These are phyloP conservation scores for Vigna unguiculata DNA, from an alignment of 306 rosid species.

Conservation along the genomic window DNA sequence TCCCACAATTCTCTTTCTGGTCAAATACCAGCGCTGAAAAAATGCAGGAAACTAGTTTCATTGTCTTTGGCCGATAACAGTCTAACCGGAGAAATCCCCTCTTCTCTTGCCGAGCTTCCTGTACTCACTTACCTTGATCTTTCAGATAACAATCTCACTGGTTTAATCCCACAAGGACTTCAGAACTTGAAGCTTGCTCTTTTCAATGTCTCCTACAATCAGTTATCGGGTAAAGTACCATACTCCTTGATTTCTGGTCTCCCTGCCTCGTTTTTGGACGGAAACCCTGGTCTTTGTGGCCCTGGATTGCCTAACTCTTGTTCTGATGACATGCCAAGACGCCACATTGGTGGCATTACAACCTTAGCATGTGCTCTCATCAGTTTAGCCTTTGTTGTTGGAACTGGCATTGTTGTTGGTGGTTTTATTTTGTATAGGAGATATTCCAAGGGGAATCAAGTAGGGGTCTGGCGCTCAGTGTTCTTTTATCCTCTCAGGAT, in stretches of 20 bases:
- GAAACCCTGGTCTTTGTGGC: conserved; percentile 89
- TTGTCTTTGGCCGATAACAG: conserved; percentile 84
- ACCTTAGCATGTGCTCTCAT: conserved; percentile 71
- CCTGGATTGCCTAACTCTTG: conserved; percentile 80
- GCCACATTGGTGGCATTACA: conserved; percentile 58
- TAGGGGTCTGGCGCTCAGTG: conserved; percentile 72
- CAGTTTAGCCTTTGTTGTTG: conserved; percentile 75
- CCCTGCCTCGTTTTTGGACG: conserved; percentile 96
- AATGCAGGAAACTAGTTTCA: conserved; percentile 85
- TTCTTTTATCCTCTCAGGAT: conserved; percentile 94
- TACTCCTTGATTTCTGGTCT: conserved; percentile 83
- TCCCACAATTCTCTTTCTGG: conserved; percentile 92
- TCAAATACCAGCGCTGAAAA: conserved; percentile 71
- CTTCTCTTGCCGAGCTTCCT: conserved; percentile 81
- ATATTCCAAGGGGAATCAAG: conserved; percentile 56
- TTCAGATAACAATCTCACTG: conserved; percentile 91
- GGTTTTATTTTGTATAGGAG: conserved; percentile 67
- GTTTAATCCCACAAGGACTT: conserved; percentile 85
- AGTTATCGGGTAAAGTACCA: conserved; percentile 88
- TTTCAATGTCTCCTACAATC: conserved; percentile 90
- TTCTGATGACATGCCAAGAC: conserved; percentile 64
- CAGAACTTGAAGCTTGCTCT: conserved; percentile 96
- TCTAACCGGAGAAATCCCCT: conserved; percentile 74
- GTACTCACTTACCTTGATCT: conserved; percentile 96
- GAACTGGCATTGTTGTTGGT: conserved; percentile 62